Conservation (phyloP, 116 monocot species). For the Trichopus zeylanicus region DNA sequence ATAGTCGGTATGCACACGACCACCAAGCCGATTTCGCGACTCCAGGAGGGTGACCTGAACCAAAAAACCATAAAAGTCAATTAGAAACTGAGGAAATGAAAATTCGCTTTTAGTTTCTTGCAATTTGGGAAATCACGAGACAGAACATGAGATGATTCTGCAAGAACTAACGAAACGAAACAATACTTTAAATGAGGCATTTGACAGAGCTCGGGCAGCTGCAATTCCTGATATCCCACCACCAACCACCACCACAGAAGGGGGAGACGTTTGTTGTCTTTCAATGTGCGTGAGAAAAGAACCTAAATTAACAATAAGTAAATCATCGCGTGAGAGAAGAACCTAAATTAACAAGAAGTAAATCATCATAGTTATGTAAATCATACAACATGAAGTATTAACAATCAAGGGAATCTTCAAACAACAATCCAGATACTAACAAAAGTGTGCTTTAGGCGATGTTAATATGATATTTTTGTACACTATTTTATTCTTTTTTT, state of each 20-base stretch:
- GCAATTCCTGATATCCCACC: slow-evolving; percentile 93
- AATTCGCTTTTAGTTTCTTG: neutral
- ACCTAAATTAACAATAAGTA: slow-evolving; percentile 15
- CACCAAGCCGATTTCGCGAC: slow-evolving; percentile 73
- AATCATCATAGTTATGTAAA: neutral
- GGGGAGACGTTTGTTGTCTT: slow-evolving; percentile 32
- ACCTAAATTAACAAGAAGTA: slow-evolving; percentile 15
- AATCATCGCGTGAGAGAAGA: slow-evolving; percentile 14
- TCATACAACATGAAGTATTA: neutral
- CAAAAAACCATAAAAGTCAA: neutral
- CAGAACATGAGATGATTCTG: neutral
- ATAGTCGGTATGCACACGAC: slow-evolving; percentile 80
- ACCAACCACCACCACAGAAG: slow-evolving; percentile 83
- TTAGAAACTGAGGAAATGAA: neutral
- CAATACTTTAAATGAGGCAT: slow-evolving; percentile 66
- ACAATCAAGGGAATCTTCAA: neutral
- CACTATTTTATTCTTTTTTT: too few species aligned
- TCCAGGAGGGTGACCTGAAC: slow-evolving; percentile 68
- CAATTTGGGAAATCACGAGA: neutral
- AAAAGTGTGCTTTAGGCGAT: neutral
- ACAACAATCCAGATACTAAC: neutral
- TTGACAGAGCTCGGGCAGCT: slow-evolving; percentile 74
- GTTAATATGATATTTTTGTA: too few species aligned
- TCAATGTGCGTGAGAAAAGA: slow-evolving; percentile 42
- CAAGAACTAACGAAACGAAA: neutral